Base-by-base conservation (phyloP, 495 filamentous ascomycete genomes). In the Neurospora sp. region DNA sequence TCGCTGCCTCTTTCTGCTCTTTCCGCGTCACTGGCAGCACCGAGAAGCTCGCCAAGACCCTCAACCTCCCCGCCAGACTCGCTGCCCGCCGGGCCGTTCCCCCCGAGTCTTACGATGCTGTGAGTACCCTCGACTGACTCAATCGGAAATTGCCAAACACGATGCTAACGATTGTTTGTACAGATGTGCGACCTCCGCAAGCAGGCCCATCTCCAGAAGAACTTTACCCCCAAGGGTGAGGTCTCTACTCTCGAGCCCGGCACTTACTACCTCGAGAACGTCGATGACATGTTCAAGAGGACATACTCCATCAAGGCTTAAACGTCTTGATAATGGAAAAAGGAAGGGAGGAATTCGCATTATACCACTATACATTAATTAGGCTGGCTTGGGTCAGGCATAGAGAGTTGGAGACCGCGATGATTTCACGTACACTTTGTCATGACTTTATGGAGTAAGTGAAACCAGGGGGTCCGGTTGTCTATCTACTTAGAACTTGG, bases 261-360 rank as follows among this genome's bases (percentile, higher is more conserved):
- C 66, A 91, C 92, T 16, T 99, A 98, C 86, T 99, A 97, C 85
- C 88, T 98, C 70, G 91, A 90, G 75, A 88, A 90, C 76, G 86
- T 99, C 42, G 95, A 99, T 76, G 93, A 94, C 77, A 97, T 97
- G 93, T 99, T 95, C 92, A 90, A 93, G 82, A 88, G 96, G 76
- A 87, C 86, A 75, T 98, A 99, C 85, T 86, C 87, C 73, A 82
- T 97, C 84, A 96, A 98, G 89, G 91, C 89, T 82, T 99, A 91
- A 85, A 77, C 22, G 42, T 69, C 40, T 38, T 39, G 14, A 69
- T 41, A 46, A n/a, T 44, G 68, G 11, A 69, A 73, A 40, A 20
- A 73, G 20, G 38, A 18, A 16, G 22, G 31, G 14, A 38, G 40
- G 68, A 69, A 37, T 37, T 66, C 27, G 27, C 27, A 73, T 46